Percentiles rank a stretch among this genome's conserved stretches.
Evolutionary conservation across 345 rosid genomes (phyloP).

Genomic region (Brassica carinata): DNA sequence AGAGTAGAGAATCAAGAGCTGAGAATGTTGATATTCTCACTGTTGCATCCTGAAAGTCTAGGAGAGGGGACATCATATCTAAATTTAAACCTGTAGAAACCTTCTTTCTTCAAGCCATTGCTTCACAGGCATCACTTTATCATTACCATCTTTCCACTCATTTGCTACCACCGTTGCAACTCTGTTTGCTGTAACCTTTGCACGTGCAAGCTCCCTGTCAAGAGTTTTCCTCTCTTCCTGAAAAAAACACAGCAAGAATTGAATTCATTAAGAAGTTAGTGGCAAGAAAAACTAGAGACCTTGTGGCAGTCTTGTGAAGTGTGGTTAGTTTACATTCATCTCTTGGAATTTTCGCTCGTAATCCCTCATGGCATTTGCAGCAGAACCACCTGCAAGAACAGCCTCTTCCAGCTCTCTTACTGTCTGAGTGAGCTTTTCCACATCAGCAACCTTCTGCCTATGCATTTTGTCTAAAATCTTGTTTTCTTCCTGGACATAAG

Average conservation of each 20-base stretch:
- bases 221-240: slow-evolving; percentile 98
- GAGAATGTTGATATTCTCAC: slow-evolving; percentile 11
- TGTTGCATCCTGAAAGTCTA: background rate
- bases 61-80: slow-evolving; percentile 28
- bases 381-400: slow-evolving; percentile 99
- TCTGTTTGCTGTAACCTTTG: slow-evolving; percentile 97
- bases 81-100: slow-evolving; percentile 76
- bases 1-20: slow-evolving; percentile 6
- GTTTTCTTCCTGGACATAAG: slow-evolving; percentile 78
- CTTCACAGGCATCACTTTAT: slow-evolving; percentile 99
- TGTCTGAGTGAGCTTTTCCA: slow-evolving; percentile 96
- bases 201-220: slow-evolving; percentile 97
- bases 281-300: background rate
- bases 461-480: slow-evolving; percentile 99
- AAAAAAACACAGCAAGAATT: slow-evolving; percentile 22
- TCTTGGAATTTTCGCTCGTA: slow-evolving; percentile 98
- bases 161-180: slow-evolving; percentile 98
- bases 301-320: background rate
- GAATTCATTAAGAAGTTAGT: slow-evolving; percentile 3
- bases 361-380: slow-evolving; percentile 99
- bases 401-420: slow-evolving; percentile 98
- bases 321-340: slow-evolving; percentile 76
- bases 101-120: slow-evolving; percentile 99
- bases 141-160: slow-evolving; percentile 99
- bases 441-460: slow-evolving; percentile 98